phyloP scores from a whole-genome alignment of 768 basidiomycete species.

The Hypholoma fasciculare region DNA sequence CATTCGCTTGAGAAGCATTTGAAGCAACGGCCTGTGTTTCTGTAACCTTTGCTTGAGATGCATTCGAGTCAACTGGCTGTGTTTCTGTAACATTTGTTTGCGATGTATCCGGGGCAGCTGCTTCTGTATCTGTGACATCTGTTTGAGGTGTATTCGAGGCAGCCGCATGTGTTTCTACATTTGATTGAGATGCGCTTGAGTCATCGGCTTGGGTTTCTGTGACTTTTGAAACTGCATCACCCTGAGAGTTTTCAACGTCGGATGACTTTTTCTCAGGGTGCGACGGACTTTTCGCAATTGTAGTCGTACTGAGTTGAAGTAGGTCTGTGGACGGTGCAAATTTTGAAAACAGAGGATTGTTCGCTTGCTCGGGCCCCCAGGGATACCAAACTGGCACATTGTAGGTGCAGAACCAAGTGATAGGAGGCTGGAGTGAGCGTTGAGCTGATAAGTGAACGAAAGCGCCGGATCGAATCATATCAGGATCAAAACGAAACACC shows the following conservation, averaged over 20 bases:
- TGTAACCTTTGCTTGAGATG: no score
- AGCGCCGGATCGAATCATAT: background rate
- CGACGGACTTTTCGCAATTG: background rate
- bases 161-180: no score
- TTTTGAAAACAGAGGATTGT: background rate
- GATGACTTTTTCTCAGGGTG: background rate
- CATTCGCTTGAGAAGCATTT: no score
- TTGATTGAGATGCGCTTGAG: no score
- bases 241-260: background rate
- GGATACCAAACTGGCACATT: background rate
- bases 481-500: background rate
- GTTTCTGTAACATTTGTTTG: no score
- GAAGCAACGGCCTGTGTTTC: no score
- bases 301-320: background rate
- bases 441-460: background rate
- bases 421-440: background rate
- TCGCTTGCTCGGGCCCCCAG: background rate
- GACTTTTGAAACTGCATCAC: background rate
- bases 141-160: no score
- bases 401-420: background rate
- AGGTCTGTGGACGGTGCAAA: background rate
- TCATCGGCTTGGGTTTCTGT: no score
- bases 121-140: no score
- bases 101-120: no score
- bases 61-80: no score